Evolutionary conservation across 345 rosid genomes (phyloP).

Genomic region (Microcos paniculata): DNA sequence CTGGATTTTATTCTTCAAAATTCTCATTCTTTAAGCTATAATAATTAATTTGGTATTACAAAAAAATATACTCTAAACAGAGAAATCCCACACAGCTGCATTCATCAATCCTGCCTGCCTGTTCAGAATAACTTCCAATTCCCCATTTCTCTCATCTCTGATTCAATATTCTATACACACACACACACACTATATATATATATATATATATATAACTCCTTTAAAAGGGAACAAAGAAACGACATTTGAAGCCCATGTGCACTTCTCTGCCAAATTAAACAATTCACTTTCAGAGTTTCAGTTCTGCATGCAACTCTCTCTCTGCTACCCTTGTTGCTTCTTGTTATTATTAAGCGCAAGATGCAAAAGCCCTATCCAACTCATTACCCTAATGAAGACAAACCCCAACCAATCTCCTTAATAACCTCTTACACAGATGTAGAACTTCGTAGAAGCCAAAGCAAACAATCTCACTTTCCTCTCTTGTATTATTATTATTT

Average conservation of each 20-base stretch:
- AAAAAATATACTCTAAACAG: constrained; percentile 30
- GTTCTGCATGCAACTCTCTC: not conserved
- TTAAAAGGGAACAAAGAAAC: constrained; percentile 29
- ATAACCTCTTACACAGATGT: constrained; percentile 8
- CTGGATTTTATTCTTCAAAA: constrained; percentile 32
- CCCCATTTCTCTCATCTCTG: constrained; percentile 8
- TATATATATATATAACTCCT: too few species aligned
- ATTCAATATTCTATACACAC: constrained; percentile 32
- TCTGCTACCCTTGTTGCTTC: not conserved
- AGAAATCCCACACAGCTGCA: constrained; percentile 15
- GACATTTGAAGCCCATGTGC: constrained; percentile 61
- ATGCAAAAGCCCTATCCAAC: not conserved
- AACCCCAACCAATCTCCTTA: not conserved
- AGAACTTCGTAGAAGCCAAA: constrained; percentile 15
- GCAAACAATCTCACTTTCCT: constrained; percentile 14
- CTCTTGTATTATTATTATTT: not conserved
- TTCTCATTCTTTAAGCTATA: constrained; percentile 29
- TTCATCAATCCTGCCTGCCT: not conserved
- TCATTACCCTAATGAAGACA: not conserved
- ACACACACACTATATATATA: too few species aligned
- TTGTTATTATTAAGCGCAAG: not conserved
- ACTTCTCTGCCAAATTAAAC: constrained; percentile 25
- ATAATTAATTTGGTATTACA: constrained; percentile 37
- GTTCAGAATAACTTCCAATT: constrained; percentile 35
- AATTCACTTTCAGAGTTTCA: not conserved